A percentile compares a stretch with the other conserved stretches of the same genome.
Conservation (phyloP, 495 filamentous ascomycete genomes). For the Aspergillus mulundensis region DNA sequence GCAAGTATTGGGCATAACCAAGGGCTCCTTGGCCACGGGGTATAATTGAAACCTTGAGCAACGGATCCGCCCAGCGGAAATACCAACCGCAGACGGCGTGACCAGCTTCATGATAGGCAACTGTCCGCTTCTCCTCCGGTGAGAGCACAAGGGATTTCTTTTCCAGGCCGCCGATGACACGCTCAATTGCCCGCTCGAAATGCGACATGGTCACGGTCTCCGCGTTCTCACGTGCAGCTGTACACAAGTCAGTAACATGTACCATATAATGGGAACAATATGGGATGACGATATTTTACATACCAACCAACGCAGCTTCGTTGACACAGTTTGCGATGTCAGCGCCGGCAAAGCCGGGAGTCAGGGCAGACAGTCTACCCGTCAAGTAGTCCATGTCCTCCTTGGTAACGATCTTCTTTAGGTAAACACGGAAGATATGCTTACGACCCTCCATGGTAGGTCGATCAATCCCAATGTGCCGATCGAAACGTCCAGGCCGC, state of each 20-base stretch:
- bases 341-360: constrained; percentile 92
- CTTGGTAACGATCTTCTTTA: constrained; percentile 85
- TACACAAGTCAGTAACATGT: constrained; percentile 26
- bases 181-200: constrained; percentile 96
- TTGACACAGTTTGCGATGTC: constrained; percentile 99
- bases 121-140: constrained; percentile 87
- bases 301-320: constrained; percentile 95
- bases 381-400: constrained; percentile 84
- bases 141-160: constrained; percentile 91
- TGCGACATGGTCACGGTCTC: constrained; percentile 76
- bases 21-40: constrained; percentile 89
- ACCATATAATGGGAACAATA: neutral
- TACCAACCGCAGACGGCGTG: constrained; percentile 99
- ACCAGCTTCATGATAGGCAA: constrained; percentile 97
- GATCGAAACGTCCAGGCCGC: constrained; percentile 93
- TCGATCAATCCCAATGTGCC: constrained; percentile 88
- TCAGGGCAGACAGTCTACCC: constrained; percentile 84
- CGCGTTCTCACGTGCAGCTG: constrained; percentile 79
- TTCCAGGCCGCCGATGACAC: constrained; percentile 92
- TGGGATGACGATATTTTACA: constrained; percentile 27
- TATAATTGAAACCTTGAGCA: constrained; percentile 98
- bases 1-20: constrained; percentile 97
- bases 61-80: constrained; percentile 90
- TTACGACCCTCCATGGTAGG: constrained; percentile 96
- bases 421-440: constrained; percentile 92